Conservation (phyloP, 257 asterid genomes). For the Ilex asprella region DNA sequence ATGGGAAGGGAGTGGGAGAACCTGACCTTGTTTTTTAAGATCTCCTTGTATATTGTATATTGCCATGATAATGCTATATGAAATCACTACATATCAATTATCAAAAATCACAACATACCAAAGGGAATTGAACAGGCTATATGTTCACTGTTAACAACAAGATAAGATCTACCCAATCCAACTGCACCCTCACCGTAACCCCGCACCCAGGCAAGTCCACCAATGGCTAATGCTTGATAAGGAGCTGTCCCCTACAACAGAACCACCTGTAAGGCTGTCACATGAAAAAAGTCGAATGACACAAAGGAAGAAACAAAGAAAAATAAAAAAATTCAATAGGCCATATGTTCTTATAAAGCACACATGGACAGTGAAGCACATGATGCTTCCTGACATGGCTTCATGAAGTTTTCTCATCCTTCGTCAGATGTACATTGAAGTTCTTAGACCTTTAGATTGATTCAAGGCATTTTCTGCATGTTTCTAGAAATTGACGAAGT, state of each 20-base stretch:
- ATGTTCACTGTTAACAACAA: conserved; percentile 72
- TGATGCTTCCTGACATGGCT: too few species aligned
- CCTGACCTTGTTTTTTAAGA: conserved; percentile 65
- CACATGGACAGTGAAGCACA: too few species aligned
- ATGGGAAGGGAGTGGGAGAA: not conserved
- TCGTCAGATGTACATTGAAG: too few species aligned
- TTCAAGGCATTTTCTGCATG: too few species aligned
- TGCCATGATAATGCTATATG: too few species aligned
- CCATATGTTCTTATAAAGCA: too few species aligned
- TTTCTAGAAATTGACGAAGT: too few species aligned
- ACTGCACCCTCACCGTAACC: conserved; percentile 98
- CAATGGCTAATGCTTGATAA: conserved; percentile 93
- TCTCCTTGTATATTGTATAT: conserved; percentile 24
- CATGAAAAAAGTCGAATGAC: conserved; percentile 6
- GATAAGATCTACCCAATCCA: conserved; percentile 86
- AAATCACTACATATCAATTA: too few species aligned
- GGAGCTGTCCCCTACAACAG: conserved; percentile 96
- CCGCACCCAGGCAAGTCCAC: conserved; percentile 84
- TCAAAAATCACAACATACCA: conserved; percentile 41
- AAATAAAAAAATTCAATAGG: too few species aligned
- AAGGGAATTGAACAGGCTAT: conserved; percentile 38
- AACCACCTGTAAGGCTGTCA: conserved; percentile 86
- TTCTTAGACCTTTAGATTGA: too few species aligned
- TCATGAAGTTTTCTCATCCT: too few species aligned
- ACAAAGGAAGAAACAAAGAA: not conserved